phyloP scores from a whole-genome alignment of 345 rosid species.

The Lenwebbia sp. region DNA sequence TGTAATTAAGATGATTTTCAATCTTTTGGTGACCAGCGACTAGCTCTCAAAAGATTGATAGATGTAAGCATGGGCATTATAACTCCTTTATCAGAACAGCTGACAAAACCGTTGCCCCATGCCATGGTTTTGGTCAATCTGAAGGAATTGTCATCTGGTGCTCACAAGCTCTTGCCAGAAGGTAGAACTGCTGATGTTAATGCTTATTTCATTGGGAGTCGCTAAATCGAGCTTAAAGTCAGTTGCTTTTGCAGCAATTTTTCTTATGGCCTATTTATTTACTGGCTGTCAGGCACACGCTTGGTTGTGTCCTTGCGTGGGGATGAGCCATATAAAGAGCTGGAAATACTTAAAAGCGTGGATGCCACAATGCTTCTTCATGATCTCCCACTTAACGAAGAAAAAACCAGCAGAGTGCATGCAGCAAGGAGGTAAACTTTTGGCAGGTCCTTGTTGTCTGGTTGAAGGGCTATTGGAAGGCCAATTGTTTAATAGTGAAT shows the following conservation, averaged over 20 bases:
- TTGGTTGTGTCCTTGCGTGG: constrained; percentile 83
- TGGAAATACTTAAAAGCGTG: constrained; percentile 59
- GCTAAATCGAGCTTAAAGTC: neutral
- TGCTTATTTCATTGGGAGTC: neutral
- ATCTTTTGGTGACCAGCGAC: constrained; percentile 37
- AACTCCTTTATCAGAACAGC: constrained; percentile 87
- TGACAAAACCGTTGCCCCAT: constrained; percentile 87
- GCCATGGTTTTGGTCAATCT: constrained; percentile 91
- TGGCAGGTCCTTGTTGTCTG: neutral
- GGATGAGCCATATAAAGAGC: constrained; percentile 64
- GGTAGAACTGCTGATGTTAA: constrained; percentile 26
- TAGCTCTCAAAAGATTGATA: constrained; percentile 85
- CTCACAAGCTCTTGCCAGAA: constrained; percentile 92
- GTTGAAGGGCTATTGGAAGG: neutral
- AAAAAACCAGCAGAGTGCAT: constrained; percentile 75
- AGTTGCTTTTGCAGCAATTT: neutral
- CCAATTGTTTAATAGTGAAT: too few relatives aligned
- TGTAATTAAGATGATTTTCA: neutral
- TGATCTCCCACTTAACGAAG: constrained; percentile 60
- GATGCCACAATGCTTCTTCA: constrained; percentile 87
- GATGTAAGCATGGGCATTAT: constrained; percentile 93
- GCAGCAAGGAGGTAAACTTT: constrained; percentile 82
- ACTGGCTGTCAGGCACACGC: constrained; percentile 57
- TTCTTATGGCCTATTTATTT: neutral
- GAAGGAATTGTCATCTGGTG: constrained; percentile 80